Evolutionary conservation across 768 basidiomycete genomes (phyloP), one percentile per base, ranked within the genome.

Genomic region (Leccinum incarnatum): DNA sequence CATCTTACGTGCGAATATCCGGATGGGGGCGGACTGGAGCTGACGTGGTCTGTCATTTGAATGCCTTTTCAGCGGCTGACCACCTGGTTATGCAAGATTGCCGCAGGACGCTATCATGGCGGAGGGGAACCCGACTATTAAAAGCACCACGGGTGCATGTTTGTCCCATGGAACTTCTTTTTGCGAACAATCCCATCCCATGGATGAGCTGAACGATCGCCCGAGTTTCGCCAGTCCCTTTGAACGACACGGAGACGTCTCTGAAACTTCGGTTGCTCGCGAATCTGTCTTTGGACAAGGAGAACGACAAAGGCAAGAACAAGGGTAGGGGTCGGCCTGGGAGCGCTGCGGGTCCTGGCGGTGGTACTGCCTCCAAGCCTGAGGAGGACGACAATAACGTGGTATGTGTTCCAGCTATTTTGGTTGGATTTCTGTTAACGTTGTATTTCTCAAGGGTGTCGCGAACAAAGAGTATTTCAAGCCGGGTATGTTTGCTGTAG

Each of bases 391-490:
- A 25, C 25, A 25, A 25, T 25, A 25, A 25, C 25, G 25, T 25
- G 25, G 25, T 25, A 25, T 25, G 25, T 25, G 25, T 25, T 25
- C 25, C 25, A 25, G 25, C 25, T 25, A 25, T 25, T 25, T 25
- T 25, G 25, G 25, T 25, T 25, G 25, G 25, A 25, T 25, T 25
- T 25, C 25, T 25, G 25, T 25, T 25, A 25, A 25, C 5, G 25
- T 25, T 25, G 25, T 40, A 12, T 29, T 52, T 51, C 29, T 58
- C 42, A 67, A 90, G 87, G 91, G 91, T 21, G 86, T 92, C 25
- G 91, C 91, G 34, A 91, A 89, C 69, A 87, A 84, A 68, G 83
- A 80, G 53, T 93, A 87, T 67, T 93, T 92, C 75, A 79, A 83
- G 80, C 91, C 91, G 51, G 90, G 89, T 87, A 56, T 55, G 67